Percentiles rank a stretch among this genome's conserved stretches.
Conservation (phyloP, 1,139 yeast species). For the Torulaspora globosa region DNA sequence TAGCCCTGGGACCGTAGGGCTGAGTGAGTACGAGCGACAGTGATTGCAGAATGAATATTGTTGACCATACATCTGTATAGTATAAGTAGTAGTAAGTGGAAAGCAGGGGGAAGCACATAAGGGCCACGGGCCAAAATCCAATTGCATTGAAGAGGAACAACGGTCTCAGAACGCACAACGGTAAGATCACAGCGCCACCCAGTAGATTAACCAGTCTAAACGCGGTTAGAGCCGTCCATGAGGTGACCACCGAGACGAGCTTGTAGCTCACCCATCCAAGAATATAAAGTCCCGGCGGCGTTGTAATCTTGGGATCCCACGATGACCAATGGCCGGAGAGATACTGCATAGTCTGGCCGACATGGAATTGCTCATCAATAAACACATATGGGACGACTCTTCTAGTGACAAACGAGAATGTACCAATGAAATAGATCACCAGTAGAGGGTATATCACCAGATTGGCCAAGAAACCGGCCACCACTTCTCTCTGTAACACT, state of each 20-base stretch:
- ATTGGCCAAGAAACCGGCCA: constrained; percentile 29
- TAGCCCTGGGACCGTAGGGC: constrained; percentile 36
- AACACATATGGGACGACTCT: constrained; percentile 31
- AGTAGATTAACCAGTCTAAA: constrained; percentile 57
- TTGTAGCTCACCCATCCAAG: constrained; percentile 52
- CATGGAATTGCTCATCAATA: constrained; percentile 78
- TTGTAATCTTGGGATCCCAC: constrained; percentile 92
- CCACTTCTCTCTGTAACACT: constrained; percentile 32
- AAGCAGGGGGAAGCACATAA: constrained; percentile 64
- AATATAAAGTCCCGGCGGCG: constrained; percentile 89
- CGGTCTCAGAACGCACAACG: constrained; percentile 41
- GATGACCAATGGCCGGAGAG: constrained; percentile 53
- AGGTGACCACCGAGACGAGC: constrained; percentile 28
- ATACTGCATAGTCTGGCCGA: constrained; percentile 70
- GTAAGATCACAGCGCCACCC: constrained; percentile 58
- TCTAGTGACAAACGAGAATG: constrained; percentile 28
- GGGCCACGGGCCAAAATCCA: constrained; percentile 47
- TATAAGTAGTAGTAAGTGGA: constrained; percentile 69
- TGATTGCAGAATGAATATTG: constrained; percentile 57
- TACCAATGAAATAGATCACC: constrained; percentile 21
- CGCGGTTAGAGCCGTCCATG: constrained; percentile 41
- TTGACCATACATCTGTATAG: constrained; percentile 93
- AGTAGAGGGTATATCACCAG: constrained; percentile 28
- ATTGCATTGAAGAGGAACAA: constrained; percentile 39
- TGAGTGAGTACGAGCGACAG: constrained; percentile 41